phyloP scores from a whole-genome alignment of 1,284 basidiomycete genomes.

The Ustilago nuda region DNA sequence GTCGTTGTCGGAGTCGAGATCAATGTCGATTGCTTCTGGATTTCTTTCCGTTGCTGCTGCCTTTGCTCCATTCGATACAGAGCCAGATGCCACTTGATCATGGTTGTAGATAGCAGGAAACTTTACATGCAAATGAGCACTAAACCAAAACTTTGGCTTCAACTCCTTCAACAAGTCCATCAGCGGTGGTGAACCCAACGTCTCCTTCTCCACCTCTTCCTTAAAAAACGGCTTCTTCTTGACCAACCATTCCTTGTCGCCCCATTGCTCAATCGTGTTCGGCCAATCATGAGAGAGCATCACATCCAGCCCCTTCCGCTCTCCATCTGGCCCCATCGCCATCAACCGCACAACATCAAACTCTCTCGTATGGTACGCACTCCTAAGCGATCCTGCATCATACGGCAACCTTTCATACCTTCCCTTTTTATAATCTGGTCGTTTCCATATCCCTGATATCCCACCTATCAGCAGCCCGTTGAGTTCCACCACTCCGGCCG shows the following conservation, averaged over 20 bases:
- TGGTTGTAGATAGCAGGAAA: conserved; percentile 64
- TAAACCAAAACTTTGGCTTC: conserved; percentile 91
- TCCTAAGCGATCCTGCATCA: conserved; percentile 78
- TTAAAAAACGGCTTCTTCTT: conserved; percentile 84
- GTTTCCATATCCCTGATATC: conserved; percentile 91
- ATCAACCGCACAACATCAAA: conserved; percentile 85
- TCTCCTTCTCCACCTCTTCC: conserved; percentile 76
- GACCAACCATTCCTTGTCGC: conserved; percentile 78
- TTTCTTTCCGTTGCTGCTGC: conserved; percentile 14
- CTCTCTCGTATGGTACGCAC: conserved; percentile 90
- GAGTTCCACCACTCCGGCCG: conserved; percentile 87
- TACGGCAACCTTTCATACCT: conserved; percentile 76
- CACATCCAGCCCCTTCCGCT: conserved; percentile 73
- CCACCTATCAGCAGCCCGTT: conserved; percentile 85
- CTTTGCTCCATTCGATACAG: not conserved
- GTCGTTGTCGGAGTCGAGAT: conserved; percentile 45
- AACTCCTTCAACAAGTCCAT: conserved; percentile 81
- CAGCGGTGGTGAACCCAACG: conserved; percentile 89
- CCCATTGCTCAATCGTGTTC: conserved; percentile 82
- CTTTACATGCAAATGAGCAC: conserved; percentile 91
- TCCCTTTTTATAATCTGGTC: conserved; percentile 76
- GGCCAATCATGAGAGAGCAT: conserved; percentile 99
- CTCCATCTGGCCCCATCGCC: conserved; percentile 73
- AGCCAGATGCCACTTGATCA: not conserved
- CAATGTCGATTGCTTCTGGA: conserved; percentile 54